These are phyloP conservation scores for Pyrenophora tritici-repentis DNA, from an alignment of 2,329 filamentous ascomycete genomes.

Conservation along the genomic window DNA sequence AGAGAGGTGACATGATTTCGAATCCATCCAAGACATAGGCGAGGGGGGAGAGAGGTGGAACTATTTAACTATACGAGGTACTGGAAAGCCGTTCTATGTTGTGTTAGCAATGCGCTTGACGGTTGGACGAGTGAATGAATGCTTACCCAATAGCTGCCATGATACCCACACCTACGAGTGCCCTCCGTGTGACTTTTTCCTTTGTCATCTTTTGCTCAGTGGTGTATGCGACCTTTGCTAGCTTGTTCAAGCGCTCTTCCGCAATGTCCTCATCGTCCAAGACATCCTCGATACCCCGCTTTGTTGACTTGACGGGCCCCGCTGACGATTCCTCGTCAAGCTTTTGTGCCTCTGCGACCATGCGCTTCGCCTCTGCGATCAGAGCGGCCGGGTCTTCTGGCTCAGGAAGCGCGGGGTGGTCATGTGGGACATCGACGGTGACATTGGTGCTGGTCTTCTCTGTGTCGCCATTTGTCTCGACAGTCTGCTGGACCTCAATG, in stretches of 20 bases:
- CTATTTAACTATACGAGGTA: constrained; percentile 29
- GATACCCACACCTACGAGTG: constrained; percentile 82
- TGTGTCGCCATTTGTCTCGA: constrained; percentile 61
- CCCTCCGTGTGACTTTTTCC: constrained; percentile 83
- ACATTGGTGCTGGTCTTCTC: constrained; percentile 75
- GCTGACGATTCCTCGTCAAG: constrained; percentile 45
- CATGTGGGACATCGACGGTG: constrained; percentile 74
- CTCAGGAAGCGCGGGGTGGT: constrained; percentile 68
- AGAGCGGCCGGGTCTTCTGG: constrained; percentile 80
- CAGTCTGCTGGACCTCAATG: constrained; percentile 70
- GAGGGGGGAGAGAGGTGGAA: constrained; percentile 5
- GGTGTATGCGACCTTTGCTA: constrained; percentile 61
- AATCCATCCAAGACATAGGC: constrained; percentile 16
- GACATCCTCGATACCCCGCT: constrained; percentile 62
- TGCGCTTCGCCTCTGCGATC: constrained; percentile 83
- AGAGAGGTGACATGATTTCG: neutral
- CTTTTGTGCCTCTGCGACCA: constrained; percentile 76
- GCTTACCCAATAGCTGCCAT: constrained; percentile 91
- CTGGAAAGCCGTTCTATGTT: constrained; percentile 33
- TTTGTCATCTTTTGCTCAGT: constrained; percentile 80
- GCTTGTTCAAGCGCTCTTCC: constrained; percentile 67
- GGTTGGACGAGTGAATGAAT: neutral
- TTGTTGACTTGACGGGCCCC: constrained; percentile 28
- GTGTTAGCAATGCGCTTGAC: constrained; percentile 20
- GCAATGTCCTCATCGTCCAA: constrained; percentile 57